These are phyloP conservation scores for Drosera capensis DNA, from an alignment of 148 eudicot species.

Conservation along the genomic window DNA sequence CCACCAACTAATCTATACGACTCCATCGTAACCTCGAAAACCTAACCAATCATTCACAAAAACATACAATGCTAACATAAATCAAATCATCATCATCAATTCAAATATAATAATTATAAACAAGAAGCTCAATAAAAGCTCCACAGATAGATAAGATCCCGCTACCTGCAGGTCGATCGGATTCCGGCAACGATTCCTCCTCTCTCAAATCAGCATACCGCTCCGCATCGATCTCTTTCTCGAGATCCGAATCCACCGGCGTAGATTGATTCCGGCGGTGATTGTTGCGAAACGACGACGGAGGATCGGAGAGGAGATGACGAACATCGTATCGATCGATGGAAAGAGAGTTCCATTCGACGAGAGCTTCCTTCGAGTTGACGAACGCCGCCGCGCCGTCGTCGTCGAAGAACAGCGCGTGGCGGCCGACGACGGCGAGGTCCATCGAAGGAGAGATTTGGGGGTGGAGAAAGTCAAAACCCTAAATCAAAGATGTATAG, in stretches of 20 bases:
- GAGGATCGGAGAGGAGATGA: slow-evolving; percentile 65
- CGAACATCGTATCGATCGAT: slow-evolving; percentile 99
- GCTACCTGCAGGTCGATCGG: slow-evolving; percentile 32
- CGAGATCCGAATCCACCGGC: slow-evolving; percentile 18
- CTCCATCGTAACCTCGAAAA: no score
- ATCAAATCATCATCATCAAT: not conserved
- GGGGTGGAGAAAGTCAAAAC: not conserved
- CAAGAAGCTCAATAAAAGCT: not conserved
- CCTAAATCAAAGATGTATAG: no score
- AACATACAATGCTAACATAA: no score
- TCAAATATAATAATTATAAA: not conserved
- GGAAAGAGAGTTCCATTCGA: slow-evolving; percentile 84
- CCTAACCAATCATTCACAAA: no score
- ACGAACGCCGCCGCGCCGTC: slow-evolving; percentile 60
- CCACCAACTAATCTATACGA: no score
- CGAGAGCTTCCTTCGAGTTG: slow-evolving; percentile 74
- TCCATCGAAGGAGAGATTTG: slow-evolving; percentile 16
- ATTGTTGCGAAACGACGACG: slow-evolving; percentile 42
- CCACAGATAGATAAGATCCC: slow-evolving; percentile 12
- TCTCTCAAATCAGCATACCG: slow-evolving; percentile 75
- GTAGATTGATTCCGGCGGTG: slow-evolving; percentile 12
- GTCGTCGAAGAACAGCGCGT: slow-evolving; percentile 89
- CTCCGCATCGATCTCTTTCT: slow-evolving; percentile 47
- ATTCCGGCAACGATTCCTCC: slow-evolving; percentile 16
- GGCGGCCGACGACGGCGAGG: slow-evolving; percentile 64